Evolutionary conservation across 2,329 filamentous ascomycete species (phyloP).

Genomic region (Shiraia sp.): DNA sequence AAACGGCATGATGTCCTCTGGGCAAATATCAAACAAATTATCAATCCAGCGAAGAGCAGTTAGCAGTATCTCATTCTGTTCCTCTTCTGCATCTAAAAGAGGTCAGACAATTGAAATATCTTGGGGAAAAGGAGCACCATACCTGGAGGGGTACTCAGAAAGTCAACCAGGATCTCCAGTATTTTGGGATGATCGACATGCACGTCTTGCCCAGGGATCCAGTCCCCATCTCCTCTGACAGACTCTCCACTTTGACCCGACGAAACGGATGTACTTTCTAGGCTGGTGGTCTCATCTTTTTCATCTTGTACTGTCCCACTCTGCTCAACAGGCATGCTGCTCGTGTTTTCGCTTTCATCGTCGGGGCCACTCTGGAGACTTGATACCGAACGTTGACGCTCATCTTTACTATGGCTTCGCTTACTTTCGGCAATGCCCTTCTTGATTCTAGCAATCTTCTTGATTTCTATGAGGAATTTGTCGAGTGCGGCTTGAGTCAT

Average conservation of each 20-base stretch:
- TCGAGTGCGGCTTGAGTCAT: conserved; percentile 88
- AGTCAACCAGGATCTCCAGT: conserved; percentile 86
- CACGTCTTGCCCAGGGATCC: conserved; percentile 96
- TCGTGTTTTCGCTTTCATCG: conserved; percentile 60
- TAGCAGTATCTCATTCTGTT: conserved; percentile 71
- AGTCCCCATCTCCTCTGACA: conserved; percentile 77
- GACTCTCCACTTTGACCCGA: conserved; percentile 42
- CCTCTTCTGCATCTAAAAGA: conserved; percentile 65
- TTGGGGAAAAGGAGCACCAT: too few relatives aligned
- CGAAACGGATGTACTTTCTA: conserved; percentile 35
- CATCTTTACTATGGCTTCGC: conserved; percentile 67
- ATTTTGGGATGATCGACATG: conserved; percentile 92
- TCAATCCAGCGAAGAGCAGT: conserved; percentile 95
- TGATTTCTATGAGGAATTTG: conserved; percentile 90
- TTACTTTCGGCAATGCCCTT: conserved; percentile 88
- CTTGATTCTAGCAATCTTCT: conserved; percentile 89
- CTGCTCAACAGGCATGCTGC: conserved; percentile 48
- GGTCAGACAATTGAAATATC: conserved; percentile 18
- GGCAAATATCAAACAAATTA: conserved; percentile 94
- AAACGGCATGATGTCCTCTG: conserved; percentile 93
- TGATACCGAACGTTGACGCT: conserved; percentile 70
- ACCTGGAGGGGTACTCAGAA: conserved; percentile 82
- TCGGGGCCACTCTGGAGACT: conserved; percentile 40
- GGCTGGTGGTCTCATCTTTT: conserved; percentile 48
- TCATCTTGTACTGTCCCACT: conserved; percentile 55